Conservation (phyloP, 129 eudicot genomes). For the carrot (Daucus carota) region DH1_v3.0 NC_030381.2:35915501-35916000, state of each 20-base stretch:
- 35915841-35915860: conserved; percentile 63
- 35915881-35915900: conserved; percentile 28
- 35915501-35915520: background rate
- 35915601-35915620: background rate
- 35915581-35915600: background rate
- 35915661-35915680: background rate
- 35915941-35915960: conserved; percentile 70
- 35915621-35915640: background rate
- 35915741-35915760: conserved; percentile 42
- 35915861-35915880: conserved; percentile 59
- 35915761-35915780: conserved; percentile 85
- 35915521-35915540: background rate
- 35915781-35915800: conserved; percentile 76
- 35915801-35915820: conserved; percentile 66
- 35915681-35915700: background rate
- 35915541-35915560: background rate
- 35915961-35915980: conserved; percentile 79
- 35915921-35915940: conserved; percentile 49
- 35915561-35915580: background rate
- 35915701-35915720: background rate
- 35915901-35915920: conserved; percentile 59
- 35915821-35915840: conserved; percentile 77
- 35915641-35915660: background rate
- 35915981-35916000: conserved; percentile 80
- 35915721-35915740: conserved; percentile 38